phyloP scores from a whole-genome alignment of 2,329 filamentous ascomycete species.

The Trichoderma koningiopsis region DNA sequence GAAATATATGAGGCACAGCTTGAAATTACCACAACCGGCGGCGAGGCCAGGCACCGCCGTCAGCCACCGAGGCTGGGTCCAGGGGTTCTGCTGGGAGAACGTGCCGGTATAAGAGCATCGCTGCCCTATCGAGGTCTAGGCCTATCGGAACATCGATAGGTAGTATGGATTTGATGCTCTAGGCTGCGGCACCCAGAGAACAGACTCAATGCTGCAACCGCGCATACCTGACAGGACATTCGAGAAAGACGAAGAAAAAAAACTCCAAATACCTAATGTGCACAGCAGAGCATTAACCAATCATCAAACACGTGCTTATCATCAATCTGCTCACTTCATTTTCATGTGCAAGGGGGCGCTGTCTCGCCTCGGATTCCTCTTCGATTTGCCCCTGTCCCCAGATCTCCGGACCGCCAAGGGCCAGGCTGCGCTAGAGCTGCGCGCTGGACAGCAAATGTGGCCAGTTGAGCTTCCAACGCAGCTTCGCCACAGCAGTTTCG shows the following conservation, averaged over 20 bases:
- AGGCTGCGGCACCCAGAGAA: background rate
- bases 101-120: background rate
- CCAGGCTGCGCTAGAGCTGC: conserved; percentile 13
- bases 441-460: conserved; percentile 23
- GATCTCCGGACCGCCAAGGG: conserved; percentile 20
- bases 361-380: conserved; percentile 4
- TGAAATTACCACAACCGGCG: background rate
- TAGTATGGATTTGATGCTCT: background rate
- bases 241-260: background rate
- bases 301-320: background rate
- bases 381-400: conserved; percentile 24
- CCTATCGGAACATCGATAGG: background rate
- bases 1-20: background rate
- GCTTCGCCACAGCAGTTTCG: conserved; percentile 32
- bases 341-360: background rate
- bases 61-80: conserved; percentile 5
- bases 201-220: background rate
- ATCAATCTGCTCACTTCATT: background rate
- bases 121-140: background rate
- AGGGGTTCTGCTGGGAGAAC: background rate
- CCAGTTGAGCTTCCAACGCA: conserved; percentile 20
- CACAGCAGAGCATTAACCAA: background rate
- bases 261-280: background rate
- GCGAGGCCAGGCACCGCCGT: background rate
- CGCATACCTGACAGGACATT: background rate